Base-by-base conservation (phyloP, 108 stramenopile genomes). In the Nitzschia sp. region DNA sequence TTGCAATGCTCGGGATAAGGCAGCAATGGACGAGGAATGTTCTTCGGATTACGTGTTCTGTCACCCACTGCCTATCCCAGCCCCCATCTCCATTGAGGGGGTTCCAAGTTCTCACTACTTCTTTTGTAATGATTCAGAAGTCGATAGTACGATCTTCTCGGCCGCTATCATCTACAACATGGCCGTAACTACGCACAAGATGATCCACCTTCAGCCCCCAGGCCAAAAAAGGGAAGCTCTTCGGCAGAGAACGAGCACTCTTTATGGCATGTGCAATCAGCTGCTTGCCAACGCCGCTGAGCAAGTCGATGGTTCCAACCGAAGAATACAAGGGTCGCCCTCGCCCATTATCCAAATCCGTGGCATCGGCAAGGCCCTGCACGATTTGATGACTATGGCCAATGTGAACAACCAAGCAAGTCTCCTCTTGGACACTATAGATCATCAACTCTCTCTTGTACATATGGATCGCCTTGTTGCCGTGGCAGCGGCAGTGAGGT, bases 81-180 rank as follows among this genome's bases (percentile, higher is more conserved):
- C 19, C n/a, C 49, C 49, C 18, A 9, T 6, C 38, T 9, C 9
- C 6, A 51, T 4, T 9, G 21, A 21, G 5, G 49, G 21, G 18
- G 4, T 5, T 4, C 15, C 15, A 11, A 19, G n/a, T 21, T 8
- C 4, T 4, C n/a, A 19, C 49, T 51, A 51, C 49, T 51, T n/a
- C 49, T 51, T 51, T 19, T 21, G 49, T 19, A 19, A 9, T 23
- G n/a, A 51, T 51, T 9, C 4, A 4, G 49, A 51, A 9, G 21
- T 51, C 21, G 49, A 51, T 51, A 51, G 49, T 19, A 19, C 49
- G 4, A 8, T 51, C 21, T 51, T 51, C 49, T 51, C 49, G 49
- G 49, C 49, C 21, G 49, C 21, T 19, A 51, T 51, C 13, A 23
- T 51, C 21, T 51, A 51, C 49, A 51, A 51, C 49, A 51, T 51